Evolutionary conservation across 371 early-diverging fungal genomes (phyloP).

Genomic region (Encephalitozoon intestinalis): DNA sequence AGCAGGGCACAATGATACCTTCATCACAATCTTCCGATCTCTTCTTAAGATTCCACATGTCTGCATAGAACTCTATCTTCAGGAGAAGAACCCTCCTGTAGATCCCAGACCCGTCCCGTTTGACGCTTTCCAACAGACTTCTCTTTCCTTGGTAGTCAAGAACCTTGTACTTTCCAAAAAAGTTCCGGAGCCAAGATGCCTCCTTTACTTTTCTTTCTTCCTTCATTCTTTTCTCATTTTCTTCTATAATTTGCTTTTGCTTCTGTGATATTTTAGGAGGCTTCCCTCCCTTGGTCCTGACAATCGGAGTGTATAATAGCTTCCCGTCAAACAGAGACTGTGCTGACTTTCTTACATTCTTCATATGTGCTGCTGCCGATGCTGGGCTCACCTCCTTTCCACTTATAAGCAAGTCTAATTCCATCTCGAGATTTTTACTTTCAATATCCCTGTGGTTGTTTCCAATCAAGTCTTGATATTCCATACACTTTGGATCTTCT

Average conservation of each 20-base stretch:
- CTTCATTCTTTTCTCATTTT: conserved; percentile 52
- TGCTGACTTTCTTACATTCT: conserved; percentile 48
- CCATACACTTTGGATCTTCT: not conserved
- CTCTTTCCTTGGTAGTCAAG: conserved; percentile 44
- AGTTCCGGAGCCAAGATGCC: conserved; percentile 50
- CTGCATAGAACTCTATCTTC: conserved; percentile 58
- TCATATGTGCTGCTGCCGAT: conserved; percentile 25
- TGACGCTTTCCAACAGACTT: conserved; percentile 47
- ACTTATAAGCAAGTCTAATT: not conserved
- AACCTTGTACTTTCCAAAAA: conserved; percentile 50
- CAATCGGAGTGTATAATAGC: conserved; percentile 32
- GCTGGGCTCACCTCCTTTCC: not conserved
- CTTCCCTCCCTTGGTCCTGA: conserved; percentile 16
- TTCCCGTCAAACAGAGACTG: conserved; percentile 43
- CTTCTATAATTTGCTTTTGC: conserved; percentile 56
- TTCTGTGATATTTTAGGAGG: conserved; percentile 50
- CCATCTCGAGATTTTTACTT: not conserved
- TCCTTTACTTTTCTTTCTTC: conserved; percentile 53
- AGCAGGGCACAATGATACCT: conserved; percentile 54
- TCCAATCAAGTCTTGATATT: not conserved
- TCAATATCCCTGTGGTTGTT: not conserved
- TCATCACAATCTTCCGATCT: conserved; percentile 52
- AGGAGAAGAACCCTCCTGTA: conserved; percentile 51
- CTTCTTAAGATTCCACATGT: conserved; percentile 58
- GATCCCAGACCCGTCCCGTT: conserved; percentile 39